Evolutionary conservation across 805 yeast species (phyloP).

Genomic region (Metschnikowia picachoensis): DNA sequence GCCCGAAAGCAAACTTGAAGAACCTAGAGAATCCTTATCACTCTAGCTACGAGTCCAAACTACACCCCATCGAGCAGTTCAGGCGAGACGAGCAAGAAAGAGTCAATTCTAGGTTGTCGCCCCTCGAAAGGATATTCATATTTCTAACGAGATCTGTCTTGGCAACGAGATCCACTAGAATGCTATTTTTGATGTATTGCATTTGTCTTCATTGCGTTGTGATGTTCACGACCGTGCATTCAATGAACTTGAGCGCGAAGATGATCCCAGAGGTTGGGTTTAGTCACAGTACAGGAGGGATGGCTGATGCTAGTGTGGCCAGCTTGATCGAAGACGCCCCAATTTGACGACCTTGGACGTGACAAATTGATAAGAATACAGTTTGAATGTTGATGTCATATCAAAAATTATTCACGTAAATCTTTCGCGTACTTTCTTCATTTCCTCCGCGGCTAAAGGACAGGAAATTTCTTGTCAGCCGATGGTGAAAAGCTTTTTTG

Average conservation of each 20-base stretch:
- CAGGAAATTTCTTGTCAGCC: no score
- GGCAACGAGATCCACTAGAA: slow-evolving; percentile 67
- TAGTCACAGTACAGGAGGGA: slow-evolving; percentile 39
- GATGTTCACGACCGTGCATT: slow-evolving; percentile 56
- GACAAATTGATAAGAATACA: neutral
- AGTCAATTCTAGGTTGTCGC: slow-evolving; percentile 65
- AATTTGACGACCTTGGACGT: neutral
- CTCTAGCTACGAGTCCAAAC: slow-evolving; percentile 64
- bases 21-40: slow-evolving; percentile 60
- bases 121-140: slow-evolving; percentile 73
- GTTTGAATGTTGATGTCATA: neutral
- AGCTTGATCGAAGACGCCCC: slow-evolving; percentile 5
- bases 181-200: slow-evolving; percentile 71
- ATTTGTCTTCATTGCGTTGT: slow-evolving; percentile 70
- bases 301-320: slow-evolving; percentile 18
- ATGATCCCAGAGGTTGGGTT: slow-evolving; percentile 46
- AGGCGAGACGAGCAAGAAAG: slow-evolving; percentile 74
- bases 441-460: no score
- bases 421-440: neutral
- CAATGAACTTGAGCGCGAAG: slow-evolving; percentile 44
- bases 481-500: neutral
- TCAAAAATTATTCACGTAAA: neutral
- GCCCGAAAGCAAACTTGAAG: slow-evolving; percentile 28
- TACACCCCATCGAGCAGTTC: slow-evolving; percentile 82
- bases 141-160: slow-evolving; percentile 70